Conservation (phyloP, 768 basidiomycete genomes). For the Naganishia vaughanmartiniae region DNA sequence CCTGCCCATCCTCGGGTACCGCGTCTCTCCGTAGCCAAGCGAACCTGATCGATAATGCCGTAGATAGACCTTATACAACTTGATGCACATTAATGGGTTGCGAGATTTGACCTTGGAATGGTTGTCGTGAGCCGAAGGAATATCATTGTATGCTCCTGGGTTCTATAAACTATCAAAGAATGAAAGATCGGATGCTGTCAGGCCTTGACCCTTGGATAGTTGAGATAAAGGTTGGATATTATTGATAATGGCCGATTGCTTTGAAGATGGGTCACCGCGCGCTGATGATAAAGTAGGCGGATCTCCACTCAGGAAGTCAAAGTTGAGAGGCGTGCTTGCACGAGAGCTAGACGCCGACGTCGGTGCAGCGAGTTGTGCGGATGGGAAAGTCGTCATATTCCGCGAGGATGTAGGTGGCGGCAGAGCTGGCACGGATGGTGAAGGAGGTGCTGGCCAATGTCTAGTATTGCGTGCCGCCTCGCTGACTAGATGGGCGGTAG, state of each 20-base stretch:
- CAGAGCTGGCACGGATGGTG: conserved; percentile 18
- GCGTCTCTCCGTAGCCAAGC: too few relatives aligned
- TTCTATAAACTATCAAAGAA: conserved; percentile 29
- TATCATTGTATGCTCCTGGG: too few relatives aligned
- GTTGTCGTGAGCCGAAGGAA: too few relatives aligned
- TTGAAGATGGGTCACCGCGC: not conserved
- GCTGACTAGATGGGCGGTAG: conserved; percentile 21
- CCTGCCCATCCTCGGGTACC: too few relatives aligned
- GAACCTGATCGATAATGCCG: not conserved
- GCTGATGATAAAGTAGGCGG: not conserved
- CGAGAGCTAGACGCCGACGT: not conserved
- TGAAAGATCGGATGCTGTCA: conserved; percentile 31
- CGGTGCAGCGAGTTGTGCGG: not conserved
- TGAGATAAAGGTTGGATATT: not conserved
- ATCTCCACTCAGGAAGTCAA: not conserved
- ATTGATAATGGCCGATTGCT: too few relatives aligned
- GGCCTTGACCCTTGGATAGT: conserved; percentile 14
- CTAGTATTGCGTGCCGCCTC: conserved; percentile 8
- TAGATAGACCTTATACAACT: not conserved
- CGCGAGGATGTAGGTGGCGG: conserved; percentile 5
- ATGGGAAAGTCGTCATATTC: not conserved
- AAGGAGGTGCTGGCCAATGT: conserved; percentile 31
- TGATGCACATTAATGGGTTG: not conserved
- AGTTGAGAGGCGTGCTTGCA: conserved; percentile 15
- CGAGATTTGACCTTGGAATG: too few relatives aligned